Base-by-base conservation (phyloP, 2,329 filamentous ascomycete species). In the Neurospora sp. region DNA sequence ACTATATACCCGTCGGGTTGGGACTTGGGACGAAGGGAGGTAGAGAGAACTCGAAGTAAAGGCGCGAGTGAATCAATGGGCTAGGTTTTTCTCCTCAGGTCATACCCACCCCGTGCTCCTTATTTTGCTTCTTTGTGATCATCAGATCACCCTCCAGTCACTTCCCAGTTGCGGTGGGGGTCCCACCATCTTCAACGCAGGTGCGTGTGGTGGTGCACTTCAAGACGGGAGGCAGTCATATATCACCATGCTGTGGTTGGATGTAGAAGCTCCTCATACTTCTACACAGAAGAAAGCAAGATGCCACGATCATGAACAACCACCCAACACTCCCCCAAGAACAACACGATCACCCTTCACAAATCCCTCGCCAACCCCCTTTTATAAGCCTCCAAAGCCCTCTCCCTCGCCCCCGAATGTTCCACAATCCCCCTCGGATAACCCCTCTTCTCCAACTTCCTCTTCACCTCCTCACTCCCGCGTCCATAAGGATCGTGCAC, bases 401-500 rank as follows among this genome's bases (percentile, higher is more conserved):
- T 84, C 68, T 91, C 88, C 71, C 93, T 86, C 68, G 86, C 86
- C 13, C 82, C 82, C 76, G 89, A 90, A 78, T 97, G 93, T 52
- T 91, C 86, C 0, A 97, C 91, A 73, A 95, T 90, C 9, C 87
- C 87, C 78, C 84, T 82, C 0, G 93, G 93, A 77, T 97, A 97
- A 0, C 91, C 90, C 8, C 82, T 84, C 80, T 86, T 89, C 80
- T 86, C 85, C 9, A 89, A 91, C 72, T 85, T 79, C 10, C 80
- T 89, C 80, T 85, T 85, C 8, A 89, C 91, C 72, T 85, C 79
- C 10, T 80, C 80, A 1, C 79, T 86, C 0, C 84, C 89, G 0
- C 89, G 85, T 2, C 82, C 86, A 78, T 94, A 95, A 0, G 93
- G 93, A 73, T 94, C 93, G 78, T 97, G 93, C 4, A 97, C 87